A percentile compares a stretch with the other conserved stretches of the same genome.
These are phyloP conservation scores for Mycena kentingensis DNA, from an alignment of 768 basidiomycete species.

Conservation along the genomic window DNA sequence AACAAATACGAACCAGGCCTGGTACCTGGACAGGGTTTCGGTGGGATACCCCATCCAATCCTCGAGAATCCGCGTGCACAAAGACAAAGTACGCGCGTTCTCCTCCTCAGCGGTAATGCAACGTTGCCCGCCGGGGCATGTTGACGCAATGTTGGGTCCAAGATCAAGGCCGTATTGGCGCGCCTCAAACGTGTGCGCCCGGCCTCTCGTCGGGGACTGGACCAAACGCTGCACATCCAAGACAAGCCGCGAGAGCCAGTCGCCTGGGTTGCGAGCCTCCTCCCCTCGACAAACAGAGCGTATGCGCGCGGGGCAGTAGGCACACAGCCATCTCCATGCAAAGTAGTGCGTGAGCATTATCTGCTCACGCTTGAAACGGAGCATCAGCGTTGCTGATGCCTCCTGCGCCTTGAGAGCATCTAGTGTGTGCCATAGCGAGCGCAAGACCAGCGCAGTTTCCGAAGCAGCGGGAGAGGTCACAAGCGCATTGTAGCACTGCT, in stretches of 20 bases:
- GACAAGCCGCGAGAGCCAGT: too few species aligned
- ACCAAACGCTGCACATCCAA: too few species aligned
- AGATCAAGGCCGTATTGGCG: too few species aligned
- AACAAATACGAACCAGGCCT: neutral
- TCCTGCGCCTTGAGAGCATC: neutral
- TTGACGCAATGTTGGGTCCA: too few species aligned
- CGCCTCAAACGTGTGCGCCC: too few species aligned
- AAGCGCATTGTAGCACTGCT: neutral
- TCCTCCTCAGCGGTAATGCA: too few species aligned
- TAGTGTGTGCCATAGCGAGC: neutral
- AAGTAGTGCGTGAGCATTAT: slow-evolving; percentile 7
- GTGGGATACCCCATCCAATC: neutral
- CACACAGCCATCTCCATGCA: slow-evolving; percentile 7
- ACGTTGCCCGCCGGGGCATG: too few species aligned
- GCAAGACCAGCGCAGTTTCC: neutral
- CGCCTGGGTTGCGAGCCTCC: too few species aligned
- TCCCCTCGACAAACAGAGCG: neutral
- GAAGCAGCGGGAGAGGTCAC: neutral
- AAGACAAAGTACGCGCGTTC: too few species aligned
- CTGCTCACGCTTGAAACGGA: neutral
- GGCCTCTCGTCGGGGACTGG: too few species aligned
- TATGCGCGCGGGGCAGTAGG: neutral
- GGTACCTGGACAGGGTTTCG: neutral
- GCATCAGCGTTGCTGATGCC: neutral
- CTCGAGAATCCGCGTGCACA: neutral